These are phyloP conservation scores for Tieghemostelium lacteum DNA, from an alignment of 78 protist genomes.

Conservation along the genomic window DNA sequence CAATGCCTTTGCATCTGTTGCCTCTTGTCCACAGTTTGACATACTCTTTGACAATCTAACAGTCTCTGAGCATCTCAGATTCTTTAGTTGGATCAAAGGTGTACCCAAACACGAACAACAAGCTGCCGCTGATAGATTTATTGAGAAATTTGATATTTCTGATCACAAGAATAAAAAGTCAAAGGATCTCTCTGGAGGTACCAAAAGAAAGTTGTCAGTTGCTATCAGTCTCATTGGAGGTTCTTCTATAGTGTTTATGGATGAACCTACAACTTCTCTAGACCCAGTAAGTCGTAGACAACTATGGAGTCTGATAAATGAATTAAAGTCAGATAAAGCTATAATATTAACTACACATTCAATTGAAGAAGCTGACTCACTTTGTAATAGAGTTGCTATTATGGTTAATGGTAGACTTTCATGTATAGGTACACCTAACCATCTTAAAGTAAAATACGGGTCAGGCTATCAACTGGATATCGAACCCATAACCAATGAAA, in stretches of 20 bases:
- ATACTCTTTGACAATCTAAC: slow-evolving; percentile 65
- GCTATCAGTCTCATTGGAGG: slow-evolving; percentile 80
- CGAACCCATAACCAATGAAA: slow-evolving; percentile 66
- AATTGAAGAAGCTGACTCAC: slow-evolving; percentile 93
- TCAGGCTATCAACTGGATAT: slow-evolving; percentile 88
- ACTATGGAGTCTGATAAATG: slow-evolving; percentile 76
- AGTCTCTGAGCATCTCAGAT: slow-evolving; percentile 39
- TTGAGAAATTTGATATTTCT: background rate
- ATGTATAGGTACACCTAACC: slow-evolving; percentile 83
- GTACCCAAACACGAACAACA: background rate
- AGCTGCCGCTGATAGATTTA: slow-evolving; percentile 1
- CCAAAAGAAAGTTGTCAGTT: slow-evolving; percentile 80
- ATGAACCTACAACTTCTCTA: slow-evolving; percentile 88
- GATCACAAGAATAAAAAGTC: slow-evolving; percentile 21
- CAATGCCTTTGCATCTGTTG: slow-evolving; percentile 25
- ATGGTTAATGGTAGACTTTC: slow-evolving; percentile 71
- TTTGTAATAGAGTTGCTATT: slow-evolving; percentile 84
- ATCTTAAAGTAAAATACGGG: slow-evolving; percentile 89
- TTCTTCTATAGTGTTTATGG: slow-evolving; percentile 71
- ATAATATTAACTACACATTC: slow-evolving; percentile 90
- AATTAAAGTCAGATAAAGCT: slow-evolving; percentile 17
- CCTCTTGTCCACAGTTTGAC: slow-evolving; percentile 83
- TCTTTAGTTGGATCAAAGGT: slow-evolving; percentile 62
- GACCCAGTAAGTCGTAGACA: slow-evolving; percentile 81
- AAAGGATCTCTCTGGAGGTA: slow-evolving; percentile 81